Base-by-base conservation (phyloP, 306 rosid species). In the Trifolium pratense region DNA sequence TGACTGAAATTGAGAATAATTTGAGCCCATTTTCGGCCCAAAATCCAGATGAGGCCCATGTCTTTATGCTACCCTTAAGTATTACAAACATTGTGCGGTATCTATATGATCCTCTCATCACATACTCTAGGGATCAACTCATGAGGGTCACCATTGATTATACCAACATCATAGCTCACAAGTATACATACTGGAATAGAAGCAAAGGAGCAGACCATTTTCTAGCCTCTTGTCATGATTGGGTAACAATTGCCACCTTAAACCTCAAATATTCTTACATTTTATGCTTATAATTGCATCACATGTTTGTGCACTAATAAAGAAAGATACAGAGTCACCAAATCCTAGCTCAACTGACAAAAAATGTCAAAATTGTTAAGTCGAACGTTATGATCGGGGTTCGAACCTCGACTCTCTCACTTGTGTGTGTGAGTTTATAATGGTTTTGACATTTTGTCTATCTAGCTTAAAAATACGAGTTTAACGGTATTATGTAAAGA, bases 181-280 rank as follows among this genome's bases (percentile, higher is more conserved):
- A 9, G 65, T 79, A 89, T 71, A 85, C 88, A 0, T 85, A 87
- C 29, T 92, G 96, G 96, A 92, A 92, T 53, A 75, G 86, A 16
- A 88, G 77, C 77, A 21, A 6, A 0, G 98, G 98, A 4, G 98
- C 89, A 0, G 98, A 92, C 20, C 96, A 88, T 80, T 90, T 92
- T 49, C 18, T 90, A 26, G 78, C 80, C 53, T 87, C 98, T 21
- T 92, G 98, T 42, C 96, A 92, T 40, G 96, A 92, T 42, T 92
- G 96, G 96, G 97, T 92, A 55, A 81, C 51, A 48, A 15, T 18
- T 56, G 0, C 25, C 40, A 15, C 10, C 51, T 37, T 14, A 36
- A 0, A 31, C 61, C 40, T 65, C 34, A 52, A 25, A 12, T 20
- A 14, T 70, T 49, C 31, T 23, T 45, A 3, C n/a, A 26, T 26